Evolutionary conservation across 805 yeast genomes (phyloP).

Genomic region (Priceomyces fermenticarens): DNA sequence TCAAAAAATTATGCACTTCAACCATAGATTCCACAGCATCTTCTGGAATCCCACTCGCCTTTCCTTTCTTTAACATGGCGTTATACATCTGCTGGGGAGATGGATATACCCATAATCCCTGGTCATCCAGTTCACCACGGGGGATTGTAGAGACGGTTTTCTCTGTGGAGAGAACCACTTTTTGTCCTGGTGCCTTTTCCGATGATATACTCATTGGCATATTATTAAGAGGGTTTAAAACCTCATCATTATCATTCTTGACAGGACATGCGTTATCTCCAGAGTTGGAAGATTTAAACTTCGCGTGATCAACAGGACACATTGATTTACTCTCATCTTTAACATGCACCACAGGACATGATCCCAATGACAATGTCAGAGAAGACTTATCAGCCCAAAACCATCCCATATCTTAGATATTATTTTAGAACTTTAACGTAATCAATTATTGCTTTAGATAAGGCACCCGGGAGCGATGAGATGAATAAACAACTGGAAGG

Average conservation of each 20-base stretch:
- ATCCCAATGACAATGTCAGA: slow-evolving; percentile 8
- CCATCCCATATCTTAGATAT: slow-evolving; percentile 67
- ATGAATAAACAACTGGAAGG: too few relatives aligned
- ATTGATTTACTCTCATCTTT: slow-evolving; percentile 7
- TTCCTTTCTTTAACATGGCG: slow-evolving; percentile 95
- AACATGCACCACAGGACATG: slow-evolving; percentile 41
- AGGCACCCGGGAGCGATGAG: too few relatives aligned
- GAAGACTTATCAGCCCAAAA: slow-evolving; percentile 64
- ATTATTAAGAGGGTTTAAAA: slow-evolving; percentile 78
- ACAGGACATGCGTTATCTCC: slow-evolving; percentile 20
- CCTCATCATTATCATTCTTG: slow-evolving; percentile 20
- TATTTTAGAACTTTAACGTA: too few relatives aligned
- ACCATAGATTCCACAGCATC: slow-evolving; percentile 98
- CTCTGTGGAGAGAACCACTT: slow-evolving; percentile 71
- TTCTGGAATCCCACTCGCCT: slow-evolving; percentile 82
- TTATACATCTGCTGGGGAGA: slow-evolving; percentile 99
- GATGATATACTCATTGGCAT: slow-evolving; percentile 78
- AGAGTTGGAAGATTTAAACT: slow-evolving; percentile 9
- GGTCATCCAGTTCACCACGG: slow-evolving; percentile 59
- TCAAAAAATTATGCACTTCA: slow-evolving; percentile 90
- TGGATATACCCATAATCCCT: slow-evolving; percentile 97
- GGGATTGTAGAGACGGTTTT: slow-evolving; percentile 86
- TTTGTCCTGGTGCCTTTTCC: slow-evolving; percentile 75
- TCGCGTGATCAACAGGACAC: slow-evolving; percentile 33
- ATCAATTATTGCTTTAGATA: too few relatives aligned